Base-by-base conservation (phyloP, 2,329 filamentous ascomycete genomes). In the Cucurbitaria berberidis region DNA sequence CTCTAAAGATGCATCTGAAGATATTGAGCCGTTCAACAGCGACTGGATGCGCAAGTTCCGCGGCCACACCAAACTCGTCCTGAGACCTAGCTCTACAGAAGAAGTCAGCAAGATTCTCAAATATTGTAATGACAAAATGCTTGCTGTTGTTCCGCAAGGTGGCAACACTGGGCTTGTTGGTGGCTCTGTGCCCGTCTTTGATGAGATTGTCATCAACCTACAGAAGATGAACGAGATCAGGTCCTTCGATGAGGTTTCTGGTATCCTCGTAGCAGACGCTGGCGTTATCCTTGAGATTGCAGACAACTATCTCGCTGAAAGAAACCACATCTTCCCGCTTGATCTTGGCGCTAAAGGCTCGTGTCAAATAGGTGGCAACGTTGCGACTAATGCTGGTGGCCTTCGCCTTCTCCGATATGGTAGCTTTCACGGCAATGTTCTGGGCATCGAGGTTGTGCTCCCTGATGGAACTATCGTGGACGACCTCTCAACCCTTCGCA, bases 31-130 rank as follows among this genome's bases (percentile, higher is more conserved):
- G 7, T 99, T 92, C 83, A 99, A 99, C 77, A 86, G 88, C 72
- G 95, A 99, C 78, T 99, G 96, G 95, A 97, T 99, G 93, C 88
- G 90, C 77, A 99, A 99, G 79, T 99, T 96, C 80, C 88, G 90
- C 56, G 96, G 95, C 26, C 92, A 97, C 76, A 87, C 90, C 56
- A 86, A 88, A 69, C 80, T 99, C 22, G 92, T 98, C 4, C 79
- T 99, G 58, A 96, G 92, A 78, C 95, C 95, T 10, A 85, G 83
- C 45, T 89, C 86, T 15, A 93, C 91, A 0, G 87, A 93, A 67
- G 89, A 99, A 76, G 90, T 98, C 66, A 96, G 91, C 84, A 84
- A 89, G 77, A 88, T 98, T 54, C 77, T 99, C 66, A 88, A 89
- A 75, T 97, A 98, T 82, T 99, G 95, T 84, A 98, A 98, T 76